These are phyloP conservation scores for Silene conica DNA, from an alignment of 148 eudicot species.

Conservation along the genomic window DNA sequence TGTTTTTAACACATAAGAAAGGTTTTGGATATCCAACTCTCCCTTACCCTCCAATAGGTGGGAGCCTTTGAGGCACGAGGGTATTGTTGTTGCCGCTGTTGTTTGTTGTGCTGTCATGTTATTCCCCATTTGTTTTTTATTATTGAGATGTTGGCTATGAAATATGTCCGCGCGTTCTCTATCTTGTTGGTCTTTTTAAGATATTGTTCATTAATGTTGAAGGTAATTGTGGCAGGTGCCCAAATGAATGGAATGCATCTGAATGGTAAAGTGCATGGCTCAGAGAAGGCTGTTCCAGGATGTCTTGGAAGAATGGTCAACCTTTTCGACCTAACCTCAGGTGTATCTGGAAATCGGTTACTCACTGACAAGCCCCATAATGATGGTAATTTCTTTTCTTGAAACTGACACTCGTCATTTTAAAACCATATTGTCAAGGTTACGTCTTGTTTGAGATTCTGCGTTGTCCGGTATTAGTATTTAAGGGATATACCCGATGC, in stretches of 20 bases:
- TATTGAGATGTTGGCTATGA: background rate
- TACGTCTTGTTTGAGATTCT: background rate
- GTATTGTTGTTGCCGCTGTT: background rate
- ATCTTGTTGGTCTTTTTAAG: background rate
- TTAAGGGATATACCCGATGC: background rate
- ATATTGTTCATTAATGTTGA: background rate
- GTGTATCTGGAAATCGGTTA: slow-evolving; percentile 54
- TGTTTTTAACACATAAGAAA: too few species aligned
- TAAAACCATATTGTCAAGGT: background rate
- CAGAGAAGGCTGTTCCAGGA: slow-evolving; percentile 54
- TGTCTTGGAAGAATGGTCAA: slow-evolving; percentile 91
- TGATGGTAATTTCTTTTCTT: slow-evolving; percentile 50
- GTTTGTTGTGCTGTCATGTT: background rate
- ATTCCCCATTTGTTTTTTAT: background rate
- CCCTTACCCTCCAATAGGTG: too few species aligned
- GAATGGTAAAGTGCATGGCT: slow-evolving; percentile 35
- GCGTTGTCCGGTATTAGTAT: background rate
- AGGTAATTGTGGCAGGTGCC: slow-evolving; percentile 35
- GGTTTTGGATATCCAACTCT: too few species aligned
- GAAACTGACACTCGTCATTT: background rate
- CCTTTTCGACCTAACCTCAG: slow-evolving; percentile 65
- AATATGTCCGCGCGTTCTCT: background rate
- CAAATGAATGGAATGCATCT: slow-evolving; percentile 56
- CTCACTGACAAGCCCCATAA: slow-evolving; percentile 75
- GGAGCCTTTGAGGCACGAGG: too few species aligned